Conservation (phyloP, 192 early-diverging fungal genomes). For the Gorgonomyces haynaldii region DNA sequence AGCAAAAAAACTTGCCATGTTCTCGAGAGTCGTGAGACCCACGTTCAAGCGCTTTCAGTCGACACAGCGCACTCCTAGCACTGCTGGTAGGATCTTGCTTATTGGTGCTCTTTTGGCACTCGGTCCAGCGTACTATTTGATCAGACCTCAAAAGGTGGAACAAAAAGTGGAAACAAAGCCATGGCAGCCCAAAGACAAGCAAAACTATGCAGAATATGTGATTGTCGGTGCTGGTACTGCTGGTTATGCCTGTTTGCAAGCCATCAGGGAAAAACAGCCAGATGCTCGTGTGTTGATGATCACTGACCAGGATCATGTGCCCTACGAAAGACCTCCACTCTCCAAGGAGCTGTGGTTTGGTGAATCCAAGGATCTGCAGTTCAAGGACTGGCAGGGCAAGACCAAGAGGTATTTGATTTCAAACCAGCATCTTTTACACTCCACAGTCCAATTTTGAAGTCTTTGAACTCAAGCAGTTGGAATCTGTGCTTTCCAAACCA, state of each 20-base stretch:
- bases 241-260: constrained; percentile 40
- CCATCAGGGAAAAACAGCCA: constrained; percentile 48
- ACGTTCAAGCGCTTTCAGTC: no score
- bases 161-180: background rate
- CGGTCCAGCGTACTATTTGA: background rate
- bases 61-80: no score
- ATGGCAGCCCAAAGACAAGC: background rate
- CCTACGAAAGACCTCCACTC: constrained; percentile 54
- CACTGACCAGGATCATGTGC: constrained; percentile 37
- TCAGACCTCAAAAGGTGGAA: background rate
- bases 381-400: constrained; percentile 50
- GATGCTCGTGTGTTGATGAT: constrained; percentile 50
- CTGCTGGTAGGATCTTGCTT: no score
- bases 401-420: constrained; percentile 25
- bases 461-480: background rate
- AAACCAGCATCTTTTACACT: constrained; percentile 5
- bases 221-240: constrained; percentile 44
- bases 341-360: constrained; percentile 58
- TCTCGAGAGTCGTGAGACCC: background rate
- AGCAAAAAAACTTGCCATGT: background rate
- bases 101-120: background rate
- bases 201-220: constrained; percentile 5
- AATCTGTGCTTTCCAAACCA: constrained; percentile 1
- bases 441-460: constrained; percentile 13
- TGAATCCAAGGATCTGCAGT: constrained; percentile 25